A percentile compares a stretch with the other conserved stretches of the same genome.
phyloP scores from a whole-genome alignment of 2,329 filamentous ascomycete genomes.

The Phyllosticta citriasiana region DNA sequence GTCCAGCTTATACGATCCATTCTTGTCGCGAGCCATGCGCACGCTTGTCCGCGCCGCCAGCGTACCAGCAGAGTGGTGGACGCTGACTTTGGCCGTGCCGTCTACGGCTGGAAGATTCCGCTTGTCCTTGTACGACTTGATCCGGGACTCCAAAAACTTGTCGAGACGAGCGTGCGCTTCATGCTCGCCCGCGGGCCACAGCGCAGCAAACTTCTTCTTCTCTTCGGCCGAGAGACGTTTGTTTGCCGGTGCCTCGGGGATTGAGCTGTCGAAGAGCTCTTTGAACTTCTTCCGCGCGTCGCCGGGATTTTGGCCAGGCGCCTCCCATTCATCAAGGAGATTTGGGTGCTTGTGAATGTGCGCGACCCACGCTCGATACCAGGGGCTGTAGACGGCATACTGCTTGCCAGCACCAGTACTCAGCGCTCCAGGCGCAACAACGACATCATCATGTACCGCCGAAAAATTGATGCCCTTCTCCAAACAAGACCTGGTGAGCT shows the following conservation, averaged over 20 bases:
- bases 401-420: conserved; percentile 61
- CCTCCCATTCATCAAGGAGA: conserved; percentile 51
- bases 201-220: conserved; percentile 42
- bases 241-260: conserved; percentile 53
- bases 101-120: conserved; percentile 57
- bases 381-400: conserved; percentile 76
- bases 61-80: conserved; percentile 61
- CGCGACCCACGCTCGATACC: conserved; percentile 67
- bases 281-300: conserved; percentile 39
- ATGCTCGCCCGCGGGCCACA: conserved; percentile 70
- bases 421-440: conserved; percentile 65
- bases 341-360: conserved; percentile 61
- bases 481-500: conserved; percentile 51
- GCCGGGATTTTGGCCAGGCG: conserved; percentile 47
- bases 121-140: conserved; percentile 50
- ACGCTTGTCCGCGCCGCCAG: conserved; percentile 59
- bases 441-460: conserved; percentile 71
- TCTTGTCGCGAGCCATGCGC: conserved; percentile 50
- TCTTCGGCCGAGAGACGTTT: conserved; percentile 54
- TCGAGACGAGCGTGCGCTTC: conserved; percentile 55
- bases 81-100: conserved; percentile 59
- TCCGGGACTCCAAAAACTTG: conserved; percentile 57
- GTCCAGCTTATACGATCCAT: conserved; percentile 55
- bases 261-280: conserved; percentile 47
- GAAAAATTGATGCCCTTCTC: conserved; percentile 57